Evolutionary conservation across 108 stramenopile genomes (phyloP), one percentile per base, ranked within the genome.

Genomic region (Pseudonitzschia delicatissima): DNA sequence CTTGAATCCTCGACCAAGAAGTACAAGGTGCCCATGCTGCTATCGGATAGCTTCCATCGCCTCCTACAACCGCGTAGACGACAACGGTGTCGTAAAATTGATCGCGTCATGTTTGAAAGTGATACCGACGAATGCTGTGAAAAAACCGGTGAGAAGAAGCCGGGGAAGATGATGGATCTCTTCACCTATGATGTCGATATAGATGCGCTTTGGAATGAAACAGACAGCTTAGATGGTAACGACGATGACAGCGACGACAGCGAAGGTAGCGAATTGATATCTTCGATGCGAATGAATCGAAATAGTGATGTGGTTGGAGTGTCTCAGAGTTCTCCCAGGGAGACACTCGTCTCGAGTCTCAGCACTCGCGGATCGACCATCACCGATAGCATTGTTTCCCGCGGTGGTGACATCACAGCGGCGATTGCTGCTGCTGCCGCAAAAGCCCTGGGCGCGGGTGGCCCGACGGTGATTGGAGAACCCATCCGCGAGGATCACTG

Each of bases 1-100:
- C 81, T 96, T 13, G 94, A 98, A 68, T 87, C 91, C 3, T 81
- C 77, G 20, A 97, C 98, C 9, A 98, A 98, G 68, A 74, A 73
- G 34, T 98, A 95, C 66, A 86, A 88, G 0, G 68, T 92, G 2
- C 74, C 84, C 26, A 66, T 98, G 57, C 73, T 97, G 11, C 90
- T 98, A 87, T 94, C 93, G 0, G 92, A 92, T 63, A 72, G 64
- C 17, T 96, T 98, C 57, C 86, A 85, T 66, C 64, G 72, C 18
- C 82, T 93, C 36, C 71, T 97, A 20, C 75, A 81, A 18, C 53
- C 76, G 15, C 71, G 74, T n/a, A 86, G 82, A 53, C 78, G 77
- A 39, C 76, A 80, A 12, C 76, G 88, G 18, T 93, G 92, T 60
- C 77, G 92, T 4, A 90, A 85, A 66, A 68, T 93, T 25, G 92